phyloP scores from a whole-genome alignment of 352 stramenopile genomes.

The Aphanomyces stellatus region DNA sequence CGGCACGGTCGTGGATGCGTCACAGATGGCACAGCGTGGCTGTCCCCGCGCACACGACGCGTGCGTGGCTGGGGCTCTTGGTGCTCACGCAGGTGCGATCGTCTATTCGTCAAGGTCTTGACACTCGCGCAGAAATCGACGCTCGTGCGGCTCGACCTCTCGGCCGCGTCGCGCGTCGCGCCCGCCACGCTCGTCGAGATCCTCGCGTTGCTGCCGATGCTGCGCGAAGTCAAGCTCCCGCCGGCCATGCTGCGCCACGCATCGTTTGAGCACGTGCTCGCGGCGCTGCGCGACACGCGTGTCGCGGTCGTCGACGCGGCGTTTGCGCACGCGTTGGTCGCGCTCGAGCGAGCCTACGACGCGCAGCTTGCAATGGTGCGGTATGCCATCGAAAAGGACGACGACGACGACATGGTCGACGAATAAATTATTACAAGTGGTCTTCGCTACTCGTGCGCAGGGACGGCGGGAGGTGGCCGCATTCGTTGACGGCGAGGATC shows the following conservation, averaged over 20 bases:
- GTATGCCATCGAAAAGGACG: no score
- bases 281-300: conserved; percentile 43
- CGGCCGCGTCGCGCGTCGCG: conserved; percentile 31
- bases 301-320: conserved; percentile 48
- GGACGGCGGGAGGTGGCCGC: conserved; percentile 60
- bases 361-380: conserved; percentile 62
- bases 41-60: conserved; percentile 37
- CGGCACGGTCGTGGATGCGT: conserved; percentile 40
- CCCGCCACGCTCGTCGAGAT: conserved; percentile 57
- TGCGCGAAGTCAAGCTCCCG: conserved; percentile 57
- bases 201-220: conserved; percentile 35
- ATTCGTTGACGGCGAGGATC: conserved; percentile 71
- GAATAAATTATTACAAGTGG: conserved; percentile 33
- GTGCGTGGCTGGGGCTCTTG: conserved; percentile 55
- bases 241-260: conserved; percentile 53
- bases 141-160: conserved; percentile 58
- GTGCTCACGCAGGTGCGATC: conserved; percentile 21
- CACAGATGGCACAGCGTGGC: conserved; percentile 37
- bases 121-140: conserved; percentile 33
- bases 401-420: background rate
- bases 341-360: conserved; percentile 56
- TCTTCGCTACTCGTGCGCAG: conserved; percentile 80
- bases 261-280: conserved; percentile 67
- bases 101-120: background rate
- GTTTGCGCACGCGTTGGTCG: conserved; percentile 53